Percentiles rank a stretch among this genome's conserved stretches.
Evolutionary conservation across 768 basidiomycete genomes (phyloP).

Genomic region (Tylopilus vinaceipallidus): DNA sequence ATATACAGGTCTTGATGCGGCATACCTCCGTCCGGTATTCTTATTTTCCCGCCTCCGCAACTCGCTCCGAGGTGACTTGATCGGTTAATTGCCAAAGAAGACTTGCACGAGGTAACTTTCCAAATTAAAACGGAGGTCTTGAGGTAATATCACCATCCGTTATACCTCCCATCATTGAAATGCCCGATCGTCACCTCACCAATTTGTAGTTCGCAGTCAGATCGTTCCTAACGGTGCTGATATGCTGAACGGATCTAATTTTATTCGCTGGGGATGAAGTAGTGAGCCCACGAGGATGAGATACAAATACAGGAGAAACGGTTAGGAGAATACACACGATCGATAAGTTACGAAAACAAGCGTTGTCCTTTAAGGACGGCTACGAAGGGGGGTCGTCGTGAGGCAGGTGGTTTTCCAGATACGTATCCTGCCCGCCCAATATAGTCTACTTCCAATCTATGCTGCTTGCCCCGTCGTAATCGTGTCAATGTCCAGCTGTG

Average conservation of each 20-base stretch:
- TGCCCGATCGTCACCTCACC: constrained; percentile 32
- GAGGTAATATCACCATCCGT: constrained; percentile 35
- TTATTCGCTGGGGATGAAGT: constrained; percentile 19
- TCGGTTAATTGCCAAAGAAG: constrained; percentile 16
- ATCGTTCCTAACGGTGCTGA: constrained; percentile 28
- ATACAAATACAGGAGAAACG: constrained; percentile 30
- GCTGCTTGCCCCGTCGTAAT: constrained; percentile 56
- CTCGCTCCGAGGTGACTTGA: constrained; percentile 19
- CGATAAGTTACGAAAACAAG: constrained; percentile 29
- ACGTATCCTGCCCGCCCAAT: constrained; percentile 63
- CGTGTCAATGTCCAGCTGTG: constrained; percentile 66
- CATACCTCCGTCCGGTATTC: constrained; percentile 17
- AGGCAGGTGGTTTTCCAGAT: constrained; percentile 44
- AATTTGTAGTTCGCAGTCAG: constrained; percentile 22
- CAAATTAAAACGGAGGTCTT: constrained; percentile 26
- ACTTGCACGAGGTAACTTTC: constrained; percentile 27
- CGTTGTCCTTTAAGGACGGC: constrained; percentile 50
- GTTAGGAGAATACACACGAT: constrained; percentile 25
- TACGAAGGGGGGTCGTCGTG: constrained; percentile 62
- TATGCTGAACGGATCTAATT: constrained; percentile 15
- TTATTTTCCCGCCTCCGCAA: constrained; percentile 11
- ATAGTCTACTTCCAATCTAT: constrained; percentile 71
- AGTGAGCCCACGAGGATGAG: constrained; percentile 29
- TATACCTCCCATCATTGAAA: constrained; percentile 27
- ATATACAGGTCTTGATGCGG: constrained; percentile 23